phyloP scores from a whole-genome alignment of 371 early-diverging fungal genomes.

The Rhizomucor pusillus region DNA sequence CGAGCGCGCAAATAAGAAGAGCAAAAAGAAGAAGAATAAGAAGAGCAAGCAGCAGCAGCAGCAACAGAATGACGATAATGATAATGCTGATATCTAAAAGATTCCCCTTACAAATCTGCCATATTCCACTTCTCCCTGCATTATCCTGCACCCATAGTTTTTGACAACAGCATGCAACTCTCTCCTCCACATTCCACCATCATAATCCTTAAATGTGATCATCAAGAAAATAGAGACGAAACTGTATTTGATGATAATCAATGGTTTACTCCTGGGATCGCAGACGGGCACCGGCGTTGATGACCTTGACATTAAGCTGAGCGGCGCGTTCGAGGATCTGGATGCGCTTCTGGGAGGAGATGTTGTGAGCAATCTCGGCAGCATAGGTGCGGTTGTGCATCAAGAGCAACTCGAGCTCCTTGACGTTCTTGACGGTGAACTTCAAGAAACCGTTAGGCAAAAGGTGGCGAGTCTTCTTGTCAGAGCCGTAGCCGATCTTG shows the following conservation, averaged over 20 bases:
- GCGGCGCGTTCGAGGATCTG: conserved; percentile 97
- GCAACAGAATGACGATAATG: not conserved
- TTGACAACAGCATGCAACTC: too few relatives aligned
- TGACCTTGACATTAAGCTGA: conserved; percentile 97
- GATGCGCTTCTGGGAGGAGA: conserved; percentile 97
- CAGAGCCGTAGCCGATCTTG: conserved; percentile 99
- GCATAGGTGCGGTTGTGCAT: conserved; percentile 99
- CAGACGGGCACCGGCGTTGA: conserved; percentile 97
- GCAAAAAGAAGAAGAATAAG: conserved; percentile 45
- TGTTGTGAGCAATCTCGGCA: conserved; percentile 99
- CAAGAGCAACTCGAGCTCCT: conserved; percentile 96
- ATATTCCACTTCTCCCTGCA: too few relatives aligned
- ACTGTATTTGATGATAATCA: too few relatives aligned
- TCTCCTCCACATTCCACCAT: too few relatives aligned
- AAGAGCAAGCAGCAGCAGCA: conserved; percentile 2
- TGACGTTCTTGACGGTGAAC: conserved; percentile 93
- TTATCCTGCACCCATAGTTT: too few relatives aligned
- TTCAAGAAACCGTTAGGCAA: conserved; percentile 99
- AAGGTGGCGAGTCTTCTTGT: conserved; percentile 94
- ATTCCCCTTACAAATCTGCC: too few relatives aligned
- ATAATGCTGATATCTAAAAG: too few relatives aligned
- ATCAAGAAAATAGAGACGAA: too few relatives aligned
- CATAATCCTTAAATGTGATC: too few relatives aligned
- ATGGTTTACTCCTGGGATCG: conserved; percentile 80
- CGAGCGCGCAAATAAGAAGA: conserved; percentile 51